Percentiles rank a stretch among this genome's conserved stretches.
phyloP scores from a whole-genome alignment of 768 basidiomycete species.

The Rhodotorula graminis region DNA sequence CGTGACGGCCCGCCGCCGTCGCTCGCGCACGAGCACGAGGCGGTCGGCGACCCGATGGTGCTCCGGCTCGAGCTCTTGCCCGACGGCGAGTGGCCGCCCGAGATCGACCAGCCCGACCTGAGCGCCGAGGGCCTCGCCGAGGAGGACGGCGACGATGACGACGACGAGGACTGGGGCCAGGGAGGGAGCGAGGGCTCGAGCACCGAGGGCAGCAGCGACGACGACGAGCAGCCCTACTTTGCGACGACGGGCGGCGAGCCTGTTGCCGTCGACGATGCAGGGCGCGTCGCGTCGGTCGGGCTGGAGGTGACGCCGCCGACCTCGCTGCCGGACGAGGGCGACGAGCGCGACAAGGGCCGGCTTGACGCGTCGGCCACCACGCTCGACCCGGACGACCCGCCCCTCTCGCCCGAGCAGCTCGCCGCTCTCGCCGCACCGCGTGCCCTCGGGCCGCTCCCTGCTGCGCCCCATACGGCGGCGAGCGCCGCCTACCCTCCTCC shows the following conservation, averaged over 20 bases:
- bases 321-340: not conserved
- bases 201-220: not conserved
- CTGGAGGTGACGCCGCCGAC: not conserved
- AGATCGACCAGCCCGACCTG: not conserved
- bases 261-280: no score
- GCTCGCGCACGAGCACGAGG: slow-evolving; percentile 26
- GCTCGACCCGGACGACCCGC: no score
- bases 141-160: slow-evolving; percentile 12
- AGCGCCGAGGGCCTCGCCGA: not conserved
- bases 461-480: not conserved
- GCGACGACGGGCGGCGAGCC: not conserved
- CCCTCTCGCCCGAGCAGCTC: not conserved
- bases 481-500: no score
- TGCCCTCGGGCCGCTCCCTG: not conserved
- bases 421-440: not conserved
- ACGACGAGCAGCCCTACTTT: not conserved
- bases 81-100: slow-evolving; percentile 19
- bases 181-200: not conserved
- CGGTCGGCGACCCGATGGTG: slow-evolving; percentile 30
- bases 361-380: not conserved
- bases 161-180: not conserved
- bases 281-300: no score
- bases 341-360: not conserved
- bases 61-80: slow-evolving; percentile 19
- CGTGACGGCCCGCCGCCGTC: not conserved